Evolutionary conservation across 2,329 filamentous ascomycete species (phyloP).

Genomic region (Tricladium varicosporioides): DNA sequence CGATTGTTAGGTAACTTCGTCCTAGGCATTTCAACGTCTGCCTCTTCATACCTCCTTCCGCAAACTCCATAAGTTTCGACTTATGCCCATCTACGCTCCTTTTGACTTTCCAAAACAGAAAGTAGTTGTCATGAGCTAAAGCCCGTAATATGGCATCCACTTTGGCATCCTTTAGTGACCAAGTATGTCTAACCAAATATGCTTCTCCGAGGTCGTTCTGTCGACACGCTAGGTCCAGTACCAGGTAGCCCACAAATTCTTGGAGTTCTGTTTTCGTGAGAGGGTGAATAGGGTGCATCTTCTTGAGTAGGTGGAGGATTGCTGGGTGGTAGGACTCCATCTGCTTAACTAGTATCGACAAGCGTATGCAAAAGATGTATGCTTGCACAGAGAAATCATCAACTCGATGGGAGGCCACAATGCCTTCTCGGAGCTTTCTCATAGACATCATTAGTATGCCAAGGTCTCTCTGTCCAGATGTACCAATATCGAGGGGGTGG

Average conservation of each 20-base stretch:
- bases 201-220: slow-evolving; percentile 73
- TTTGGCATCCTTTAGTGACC: slow-evolving; percentile 62
- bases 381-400: slow-evolving; percentile 84
- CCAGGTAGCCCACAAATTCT: slow-evolving; percentile 77
- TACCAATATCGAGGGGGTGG: slow-evolving; percentile 14
- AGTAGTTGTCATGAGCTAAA: slow-evolving; percentile 79
- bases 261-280: slow-evolving; percentile 70
- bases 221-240: slow-evolving; percentile 87
- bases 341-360: slow-evolving; percentile 76
- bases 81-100: slow-evolving; percentile 76
- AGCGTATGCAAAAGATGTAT: slow-evolving; percentile 87
- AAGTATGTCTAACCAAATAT: slow-evolving; percentile 61
- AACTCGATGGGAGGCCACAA: slow-evolving; percentile 72
- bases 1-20: slow-evolving; percentile 73
- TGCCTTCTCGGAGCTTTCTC: slow-evolving; percentile 87
- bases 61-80: slow-evolving; percentile 76
- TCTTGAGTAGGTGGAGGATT: slow-evolving; percentile 72
- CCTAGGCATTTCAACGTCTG: slow-evolving; percentile 87
- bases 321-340: slow-evolving; percentile 90
- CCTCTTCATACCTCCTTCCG: slow-evolving; percentile 68
- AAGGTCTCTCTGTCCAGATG: slow-evolving; percentile 52
- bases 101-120: slow-evolving; percentile 71
- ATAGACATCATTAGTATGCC: slow-evolving; percentile 77
- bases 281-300: slow-evolving; percentile 65
- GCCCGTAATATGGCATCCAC: slow-evolving; percentile 68